Evolutionary conservation across 495 filamentous ascomycete genomes (phyloP).

Genomic region (Penicillium manginii): DNA sequence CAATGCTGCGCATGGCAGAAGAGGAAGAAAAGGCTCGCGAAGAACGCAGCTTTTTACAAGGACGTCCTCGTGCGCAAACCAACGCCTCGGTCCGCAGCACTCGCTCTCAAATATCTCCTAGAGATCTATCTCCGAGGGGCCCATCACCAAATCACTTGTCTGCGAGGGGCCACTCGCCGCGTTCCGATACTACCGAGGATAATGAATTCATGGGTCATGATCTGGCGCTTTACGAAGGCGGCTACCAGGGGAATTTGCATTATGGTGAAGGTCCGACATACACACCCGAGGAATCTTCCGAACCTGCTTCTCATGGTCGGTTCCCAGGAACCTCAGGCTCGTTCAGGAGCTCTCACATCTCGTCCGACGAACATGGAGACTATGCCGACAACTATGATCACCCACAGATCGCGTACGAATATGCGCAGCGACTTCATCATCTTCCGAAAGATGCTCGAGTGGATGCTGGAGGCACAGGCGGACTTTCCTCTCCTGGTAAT

Average conservation of each 20-base stretch:
- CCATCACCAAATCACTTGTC: constrained; percentile 7
- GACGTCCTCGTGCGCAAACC: constrained; percentile 59
- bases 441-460: constrained; percentile 59
- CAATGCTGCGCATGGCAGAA: constrained; percentile 83
- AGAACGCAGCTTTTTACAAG: constrained; percentile 34
- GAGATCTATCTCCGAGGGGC: constrained; percentile 37
- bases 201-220: constrained; percentile 75
- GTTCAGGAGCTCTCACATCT: constrained; percentile 43
- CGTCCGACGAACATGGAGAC: constrained; percentile 34
- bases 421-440: constrained; percentile 65
- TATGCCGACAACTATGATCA: constrained; percentile 49
- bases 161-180: constrained; percentile 19
- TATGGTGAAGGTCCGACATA: constrained; percentile 64
- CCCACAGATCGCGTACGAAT: constrained; percentile 48
- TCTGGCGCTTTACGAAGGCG: constrained; percentile 72
- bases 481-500: constrained; percentile 71
- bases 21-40: constrained; percentile 69
- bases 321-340: constrained; percentile 31
- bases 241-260: constrained; percentile 70
- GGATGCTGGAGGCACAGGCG: constrained; percentile 85
- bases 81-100: constrained; percentile 44
- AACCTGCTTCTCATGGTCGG: constrained; percentile 15
- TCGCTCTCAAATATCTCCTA: constrained; percentile 29
- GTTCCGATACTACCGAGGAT: constrained; percentile 43
- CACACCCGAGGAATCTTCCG: constrained; percentile 25